A percentile compares a stretch with the other conserved stretches of the same genome.
Evolutionary conservation across 768 basidiomycete species (phyloP).

Genomic region (Macrolepiota dolichaula): DNA sequence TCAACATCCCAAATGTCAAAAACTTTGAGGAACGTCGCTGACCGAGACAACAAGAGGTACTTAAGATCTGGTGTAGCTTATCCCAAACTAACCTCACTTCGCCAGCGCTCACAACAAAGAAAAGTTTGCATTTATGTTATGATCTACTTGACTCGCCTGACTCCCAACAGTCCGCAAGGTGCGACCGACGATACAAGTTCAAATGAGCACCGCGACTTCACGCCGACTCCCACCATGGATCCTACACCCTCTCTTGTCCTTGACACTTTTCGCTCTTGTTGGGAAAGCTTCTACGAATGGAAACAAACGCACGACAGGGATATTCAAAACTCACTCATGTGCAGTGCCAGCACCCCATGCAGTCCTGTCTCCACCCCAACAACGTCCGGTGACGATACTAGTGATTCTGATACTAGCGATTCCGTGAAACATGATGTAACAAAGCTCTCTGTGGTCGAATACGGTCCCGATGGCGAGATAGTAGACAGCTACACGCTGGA

Average conservation of each 20-base stretch:
- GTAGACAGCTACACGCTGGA: neutral
- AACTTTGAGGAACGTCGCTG: too few species aligned
- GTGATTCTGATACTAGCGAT: too few species aligned
- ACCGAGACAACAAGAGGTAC: too few species aligned
- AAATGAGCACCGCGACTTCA: neutral
- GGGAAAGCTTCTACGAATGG: neutral
- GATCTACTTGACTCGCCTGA: too few species aligned
- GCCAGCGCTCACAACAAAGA: too few species aligned
- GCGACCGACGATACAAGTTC: too few species aligned
- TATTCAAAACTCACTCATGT: neutral
- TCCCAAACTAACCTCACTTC: too few species aligned
- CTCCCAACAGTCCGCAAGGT: too few species aligned
- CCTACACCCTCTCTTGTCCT: neutral
- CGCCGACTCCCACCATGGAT: neutral
- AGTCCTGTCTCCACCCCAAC: neutral
- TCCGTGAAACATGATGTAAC: neutral
- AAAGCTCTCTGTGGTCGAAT: neutral
- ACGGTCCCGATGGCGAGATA: neutral
- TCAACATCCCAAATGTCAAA: too few species aligned
- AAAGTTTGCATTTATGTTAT: too few species aligned
- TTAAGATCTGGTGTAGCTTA: too few species aligned
- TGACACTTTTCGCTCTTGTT: neutral
- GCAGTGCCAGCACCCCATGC: neutral
- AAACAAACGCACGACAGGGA: neutral
- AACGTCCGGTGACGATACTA: too few species aligned